Evolutionary conservation across 768 basidiomycete genomes (phyloP).

Genomic region (Xanthoconium stramineum): DNA sequence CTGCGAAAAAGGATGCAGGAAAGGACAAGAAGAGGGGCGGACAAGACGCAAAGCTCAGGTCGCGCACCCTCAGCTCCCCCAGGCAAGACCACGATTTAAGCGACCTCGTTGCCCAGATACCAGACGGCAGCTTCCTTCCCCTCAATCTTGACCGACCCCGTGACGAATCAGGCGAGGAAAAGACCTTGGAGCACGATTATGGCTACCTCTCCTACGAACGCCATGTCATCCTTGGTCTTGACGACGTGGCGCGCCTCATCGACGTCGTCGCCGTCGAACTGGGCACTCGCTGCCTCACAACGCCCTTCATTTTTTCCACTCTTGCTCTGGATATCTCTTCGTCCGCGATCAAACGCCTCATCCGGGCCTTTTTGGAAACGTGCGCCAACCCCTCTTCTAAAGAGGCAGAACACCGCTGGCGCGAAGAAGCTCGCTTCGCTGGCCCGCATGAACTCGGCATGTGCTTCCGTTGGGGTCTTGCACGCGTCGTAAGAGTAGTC

Average conservation of each 20-base stretch:
- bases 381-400: slow-evolving; percentile 37
- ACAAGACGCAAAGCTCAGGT: slow-evolving; percentile 32
- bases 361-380: slow-evolving; percentile 75
- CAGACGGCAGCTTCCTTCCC: slow-evolving; percentile 53
- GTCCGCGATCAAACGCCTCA: slow-evolving; percentile 70
- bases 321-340: slow-evolving; percentile 83
- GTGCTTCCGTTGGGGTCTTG: slow-evolving; percentile 90
- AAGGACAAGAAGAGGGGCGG: slow-evolving; percentile 43
- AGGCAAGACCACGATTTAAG: slow-evolving; percentile 32
- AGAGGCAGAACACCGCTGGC: slow-evolving; percentile 57
- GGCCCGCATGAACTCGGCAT: slow-evolving; percentile 87
- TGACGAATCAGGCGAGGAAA: slow-evolving; percentile 37
- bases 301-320: slow-evolving; percentile 88
- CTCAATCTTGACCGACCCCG: slow-evolving; percentile 49
- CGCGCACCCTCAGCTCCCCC: slow-evolving; percentile 42
- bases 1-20: slow-evolving; percentile 47
- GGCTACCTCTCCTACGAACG: slow-evolving; percentile 72
- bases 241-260: slow-evolving; percentile 70
- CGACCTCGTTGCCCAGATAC: slow-evolving; percentile 38
- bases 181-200: slow-evolving; percentile 49
- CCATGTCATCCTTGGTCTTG: slow-evolving; percentile 74
- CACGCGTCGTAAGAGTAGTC: slow-evolving; percentile 68
- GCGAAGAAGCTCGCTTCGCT: slow-evolving; percentile 80
- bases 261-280: slow-evolving; percentile 68
- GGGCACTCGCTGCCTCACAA: slow-evolving; percentile 70